Evolutionary conservation across 371 early-diverging fungal genomes (phyloP).

Genomic region (Lichtheimia corymbifera): DNA sequence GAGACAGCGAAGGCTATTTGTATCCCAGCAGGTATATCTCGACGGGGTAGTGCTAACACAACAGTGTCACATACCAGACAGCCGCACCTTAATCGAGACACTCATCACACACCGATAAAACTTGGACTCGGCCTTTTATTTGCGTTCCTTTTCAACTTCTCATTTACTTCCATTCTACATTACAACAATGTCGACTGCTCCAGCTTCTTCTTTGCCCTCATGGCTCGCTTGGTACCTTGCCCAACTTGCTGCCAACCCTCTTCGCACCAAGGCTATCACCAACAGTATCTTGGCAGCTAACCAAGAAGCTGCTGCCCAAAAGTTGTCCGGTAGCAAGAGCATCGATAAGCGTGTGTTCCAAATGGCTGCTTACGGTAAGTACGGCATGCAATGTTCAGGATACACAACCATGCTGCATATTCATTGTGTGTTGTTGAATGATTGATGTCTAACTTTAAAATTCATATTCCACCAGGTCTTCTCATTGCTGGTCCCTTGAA

Average conservation of each 20-base stretch:
- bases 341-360: conserved; percentile 72
- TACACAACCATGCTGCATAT: not conserved
- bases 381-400: not conserved
- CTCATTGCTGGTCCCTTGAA: conserved; percentile 74
- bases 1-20: too few species aligned
- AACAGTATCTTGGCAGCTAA: conserved; percentile 72
- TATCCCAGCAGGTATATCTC: too few species aligned
- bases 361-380: conserved; percentile 80
- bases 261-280: conserved; percentile 82
- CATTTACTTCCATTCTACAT: not conserved
- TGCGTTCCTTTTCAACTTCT: not conserved
- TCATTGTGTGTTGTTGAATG: too few species aligned
- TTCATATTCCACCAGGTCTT: conserved; percentile 34
- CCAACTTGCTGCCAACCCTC: conserved; percentile 64
- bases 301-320: conserved; percentile 79
- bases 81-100: too few species aligned
- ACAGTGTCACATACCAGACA: too few species aligned
- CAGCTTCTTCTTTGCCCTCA: conserved; percentile 14
- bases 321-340: conserved; percentile 61
- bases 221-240: conserved; percentile 67
- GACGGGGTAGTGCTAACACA: too few species aligned
- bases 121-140: conserved; percentile 7
- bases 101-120: too few species aligned
- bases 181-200: conserved; percentile 12
- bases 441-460: too few species aligned